Evolutionary conservation across 106 monocot species (phyloP).

Genomic region (Allium fistulosum): DNA sequence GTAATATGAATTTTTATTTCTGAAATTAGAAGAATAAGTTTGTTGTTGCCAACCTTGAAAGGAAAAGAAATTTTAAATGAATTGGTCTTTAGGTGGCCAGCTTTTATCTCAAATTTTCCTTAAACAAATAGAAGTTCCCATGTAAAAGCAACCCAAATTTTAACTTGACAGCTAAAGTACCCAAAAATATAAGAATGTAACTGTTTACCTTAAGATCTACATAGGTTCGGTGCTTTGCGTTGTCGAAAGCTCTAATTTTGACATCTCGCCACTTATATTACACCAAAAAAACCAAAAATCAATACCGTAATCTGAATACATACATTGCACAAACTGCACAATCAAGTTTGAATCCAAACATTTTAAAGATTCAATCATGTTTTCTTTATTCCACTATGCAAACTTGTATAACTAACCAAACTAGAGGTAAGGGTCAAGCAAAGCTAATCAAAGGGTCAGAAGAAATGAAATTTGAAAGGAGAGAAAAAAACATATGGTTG

Average conservation of each 20-base stretch:
- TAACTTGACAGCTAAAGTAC: conserved; percentile 5
- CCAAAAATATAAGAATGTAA: background rate
- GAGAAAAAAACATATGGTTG: too few species aligned
- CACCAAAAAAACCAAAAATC: conserved; percentile 12
- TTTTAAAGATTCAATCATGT: background rate
- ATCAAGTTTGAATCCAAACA: background rate
- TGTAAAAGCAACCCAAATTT: background rate
- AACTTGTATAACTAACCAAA: background rate
- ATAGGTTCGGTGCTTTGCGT: conserved; percentile 86
- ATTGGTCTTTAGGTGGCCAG: conserved; percentile 5
- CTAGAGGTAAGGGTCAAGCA: background rate
- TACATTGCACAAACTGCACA: background rate
- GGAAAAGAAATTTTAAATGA: conserved; percentile 7
- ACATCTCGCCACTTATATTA: conserved; percentile 92
- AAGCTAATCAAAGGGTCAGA: too few species aligned
- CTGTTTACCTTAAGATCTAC: conserved; percentile 89
- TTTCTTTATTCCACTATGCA: background rate
- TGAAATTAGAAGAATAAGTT: background rate
- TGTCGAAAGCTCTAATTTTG: conserved; percentile 80
- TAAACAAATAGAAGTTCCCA: background rate
- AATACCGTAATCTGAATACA: background rate
- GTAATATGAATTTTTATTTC: background rate
- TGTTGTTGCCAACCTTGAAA: conserved; percentile 8
- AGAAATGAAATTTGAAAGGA: too few species aligned
- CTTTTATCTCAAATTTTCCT: background rate